A percentile compares a stretch with the other conserved stretches of the same genome.
These are phyloP conservation scores for Fragilariopsis cylindrus DNA, from an alignment of 108 stramenopile species.

Conservation along the genomic window DNA sequence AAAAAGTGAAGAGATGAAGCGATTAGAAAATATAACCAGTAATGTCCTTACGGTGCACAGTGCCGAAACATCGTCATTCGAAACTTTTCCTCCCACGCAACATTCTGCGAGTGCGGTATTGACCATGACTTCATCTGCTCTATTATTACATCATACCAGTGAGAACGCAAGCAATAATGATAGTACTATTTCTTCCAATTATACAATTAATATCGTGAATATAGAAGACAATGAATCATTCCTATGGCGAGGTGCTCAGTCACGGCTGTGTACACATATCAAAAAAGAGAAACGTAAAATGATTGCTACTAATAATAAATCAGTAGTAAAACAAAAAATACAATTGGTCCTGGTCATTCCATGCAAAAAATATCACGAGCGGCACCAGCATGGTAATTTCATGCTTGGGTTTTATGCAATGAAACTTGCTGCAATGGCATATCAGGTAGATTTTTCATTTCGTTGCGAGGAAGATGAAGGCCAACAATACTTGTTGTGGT, in stretches of 20 bases:
- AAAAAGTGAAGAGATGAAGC: too few relatives aligned
- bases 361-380: slow-evolving; percentile 9
- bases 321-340: not conserved
- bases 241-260: slow-evolving; percentile 29
- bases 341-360: slow-evolving; percentile 8
- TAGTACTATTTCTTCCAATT: not conserved
- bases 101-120: too few relatives aligned
- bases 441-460: slow-evolving; percentile 23
- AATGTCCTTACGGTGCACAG: too few relatives aligned
- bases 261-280: slow-evolving; percentile 21
- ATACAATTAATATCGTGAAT: not conserved
- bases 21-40: too few relatives aligned
- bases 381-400: slow-evolving; percentile 26
- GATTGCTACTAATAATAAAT: not conserved
- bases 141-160: too few relatives aligned
- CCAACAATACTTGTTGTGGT: slow-evolving; percentile 21
- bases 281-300: slow-evolving; percentile 14
- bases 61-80: too few relatives aligned
- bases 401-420: slow-evolving; percentile 31
- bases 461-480: slow-evolving; percentile 14
- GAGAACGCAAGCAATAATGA: not conserved
- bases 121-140: too few relatives aligned
- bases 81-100: too few relatives aligned
- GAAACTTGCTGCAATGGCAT: slow-evolving; percentile 25
- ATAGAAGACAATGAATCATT: slow-evolving; percentile 14